Evolutionary conservation across 2,329 filamentous ascomycete genomes (phyloP).

Genomic region (Bipolaris cookei): DNA sequence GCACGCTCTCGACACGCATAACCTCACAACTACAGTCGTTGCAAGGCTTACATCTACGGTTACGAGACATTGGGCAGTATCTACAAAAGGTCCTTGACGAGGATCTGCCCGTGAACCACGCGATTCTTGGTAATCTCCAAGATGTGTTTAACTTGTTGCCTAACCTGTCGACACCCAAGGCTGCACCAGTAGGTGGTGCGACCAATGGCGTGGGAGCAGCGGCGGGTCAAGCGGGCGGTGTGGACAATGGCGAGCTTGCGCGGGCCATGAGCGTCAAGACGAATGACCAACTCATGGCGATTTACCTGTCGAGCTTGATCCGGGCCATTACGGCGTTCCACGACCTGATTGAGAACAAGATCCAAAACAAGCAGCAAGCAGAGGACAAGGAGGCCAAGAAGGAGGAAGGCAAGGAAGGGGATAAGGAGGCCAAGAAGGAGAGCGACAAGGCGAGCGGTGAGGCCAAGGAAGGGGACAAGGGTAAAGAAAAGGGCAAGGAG

Average conservation of each 20-base stretch:
- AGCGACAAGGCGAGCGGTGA: slow-evolving; percentile 60
- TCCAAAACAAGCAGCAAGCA: slow-evolving; percentile 95
- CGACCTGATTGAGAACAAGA: slow-evolving; percentile 99
- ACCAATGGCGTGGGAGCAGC: slow-evolving; percentile 58
- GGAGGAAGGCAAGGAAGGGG: slow-evolving; percentile 66
- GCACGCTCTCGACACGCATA: slow-evolving; percentile 93
- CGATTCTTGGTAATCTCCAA: slow-evolving; percentile 96
- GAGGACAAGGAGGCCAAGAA: slow-evolving; percentile 86
- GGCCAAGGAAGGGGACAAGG: slow-evolving; percentile 59
- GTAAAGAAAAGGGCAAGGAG: slow-evolving; percentile 63
- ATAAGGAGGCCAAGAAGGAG: slow-evolving; percentile 63
- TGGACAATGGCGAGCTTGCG: slow-evolving; percentile 83
- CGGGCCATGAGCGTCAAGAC: slow-evolving; percentile 98
- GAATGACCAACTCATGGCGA: slow-evolving; percentile 98
- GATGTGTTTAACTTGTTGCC: slow-evolving; percentile 98
- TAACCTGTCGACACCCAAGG: slow-evolving; percentile 85
- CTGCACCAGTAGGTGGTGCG: slow-evolving; percentile 58
- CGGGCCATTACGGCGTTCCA: slow-evolving; percentile 98
- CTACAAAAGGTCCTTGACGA: slow-evolving; percentile 94
- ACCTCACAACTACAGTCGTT: slow-evolving; percentile 97
- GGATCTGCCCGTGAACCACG: slow-evolving; percentile 93
- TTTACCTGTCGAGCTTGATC: slow-evolving; percentile 96
- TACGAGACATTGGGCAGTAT: slow-evolving; percentile 94
- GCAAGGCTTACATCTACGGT: slow-evolving; percentile 90
- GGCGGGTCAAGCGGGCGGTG: slow-evolving; percentile 52